Percentiles rank a stretch among this genome's conserved stretches.
phyloP scores from a whole-genome alignment of 345 rosid genomes.

The Salix dunnii region DNA sequence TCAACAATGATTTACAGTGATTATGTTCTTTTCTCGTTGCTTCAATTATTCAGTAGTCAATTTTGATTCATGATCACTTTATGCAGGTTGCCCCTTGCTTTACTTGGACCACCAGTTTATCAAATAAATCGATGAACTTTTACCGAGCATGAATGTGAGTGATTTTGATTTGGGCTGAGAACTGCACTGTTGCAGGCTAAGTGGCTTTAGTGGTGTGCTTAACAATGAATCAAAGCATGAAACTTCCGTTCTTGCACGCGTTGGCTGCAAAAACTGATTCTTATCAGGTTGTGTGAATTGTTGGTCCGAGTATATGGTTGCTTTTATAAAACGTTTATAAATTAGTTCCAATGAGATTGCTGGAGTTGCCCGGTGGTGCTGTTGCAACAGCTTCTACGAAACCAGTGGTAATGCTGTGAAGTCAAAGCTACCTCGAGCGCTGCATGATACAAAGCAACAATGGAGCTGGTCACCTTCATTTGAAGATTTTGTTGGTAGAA shows the following conservation, averaged over 20 bases:
- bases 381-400: too few species aligned
- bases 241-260: slow-evolving; percentile 85
- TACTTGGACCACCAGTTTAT: slow-evolving; percentile 5
- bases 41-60: background rate
- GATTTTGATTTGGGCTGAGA: slow-evolving; percentile 96
- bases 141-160: slow-evolving; percentile 71
- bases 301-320: too few species aligned
- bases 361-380: too few species aligned
- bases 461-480: too few species aligned
- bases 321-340: too few species aligned
- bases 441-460: too few species aligned
- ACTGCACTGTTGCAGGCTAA: slow-evolving; percentile 85
- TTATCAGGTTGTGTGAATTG: too few species aligned
- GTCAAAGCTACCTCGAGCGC: too few species aligned
- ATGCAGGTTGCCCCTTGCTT: background rate
- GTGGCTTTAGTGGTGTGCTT: slow-evolving; percentile 93
- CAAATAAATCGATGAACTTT: slow-evolving; percentile 1
- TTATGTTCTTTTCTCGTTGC: background rate
- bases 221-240: slow-evolving; percentile 96
- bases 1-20: background rate
- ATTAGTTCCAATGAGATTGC: too few species aligned
- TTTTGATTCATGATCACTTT: background rate
- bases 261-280: slow-evolving; percentile 89
- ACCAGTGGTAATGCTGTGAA: too few species aligned
- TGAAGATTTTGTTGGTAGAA: too few species aligned